A percentile compares a stretch with the other conserved stretches of the same genome.
phyloP scores from a whole-genome alignment of 179 eudicot genomes.

The Silene vulgaris region DNA sequence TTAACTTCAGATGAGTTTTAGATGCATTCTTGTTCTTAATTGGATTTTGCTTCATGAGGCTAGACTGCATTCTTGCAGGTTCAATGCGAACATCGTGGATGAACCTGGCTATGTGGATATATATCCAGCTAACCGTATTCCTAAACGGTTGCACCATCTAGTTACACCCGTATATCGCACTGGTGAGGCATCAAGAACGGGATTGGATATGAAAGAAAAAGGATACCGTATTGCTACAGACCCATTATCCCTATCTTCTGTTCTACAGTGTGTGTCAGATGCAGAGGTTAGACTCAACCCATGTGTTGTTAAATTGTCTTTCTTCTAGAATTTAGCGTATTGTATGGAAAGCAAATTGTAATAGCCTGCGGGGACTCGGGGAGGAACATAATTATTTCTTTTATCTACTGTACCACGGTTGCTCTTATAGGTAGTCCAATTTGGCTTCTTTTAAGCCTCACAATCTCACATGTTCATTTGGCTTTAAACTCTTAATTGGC shows the following conservation, averaged over 20 bases:
- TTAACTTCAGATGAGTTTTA: constrained; percentile 12
- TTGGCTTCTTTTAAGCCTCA: neutral
- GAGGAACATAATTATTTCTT: neutral
- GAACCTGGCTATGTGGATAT: constrained; percentile 93
- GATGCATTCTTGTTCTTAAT: neutral
- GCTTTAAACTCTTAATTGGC: constrained; percentile 1
- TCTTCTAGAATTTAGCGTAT: neutral
- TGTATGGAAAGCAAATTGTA: neutral
- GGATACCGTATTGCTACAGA: constrained; percentile 70
- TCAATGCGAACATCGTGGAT: constrained; percentile 57
- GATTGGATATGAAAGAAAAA: constrained; percentile 44
- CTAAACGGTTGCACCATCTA: constrained; percentile 68
- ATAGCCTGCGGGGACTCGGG: neutral
- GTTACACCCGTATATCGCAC: constrained; percentile 55
- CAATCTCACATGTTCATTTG: neutral
- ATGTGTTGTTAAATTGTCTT: neutral
- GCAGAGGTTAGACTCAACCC: constrained; percentile 54
- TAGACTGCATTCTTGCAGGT: constrained; percentile 40
- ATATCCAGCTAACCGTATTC: constrained; percentile 72
- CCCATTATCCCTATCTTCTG: constrained; percentile 50
- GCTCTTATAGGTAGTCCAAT: neutral
- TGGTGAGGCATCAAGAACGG: constrained; percentile 32
- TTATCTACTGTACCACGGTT: neutral
- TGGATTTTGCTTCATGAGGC: constrained; percentile 7
- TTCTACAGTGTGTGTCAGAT: constrained; percentile 72